Percentiles rank a stretch among this genome's conserved stretches.
Evolutionary conservation across 1,284 basidiomycete genomes (phyloP).

Genomic region (Leccinum holopus): DNA sequence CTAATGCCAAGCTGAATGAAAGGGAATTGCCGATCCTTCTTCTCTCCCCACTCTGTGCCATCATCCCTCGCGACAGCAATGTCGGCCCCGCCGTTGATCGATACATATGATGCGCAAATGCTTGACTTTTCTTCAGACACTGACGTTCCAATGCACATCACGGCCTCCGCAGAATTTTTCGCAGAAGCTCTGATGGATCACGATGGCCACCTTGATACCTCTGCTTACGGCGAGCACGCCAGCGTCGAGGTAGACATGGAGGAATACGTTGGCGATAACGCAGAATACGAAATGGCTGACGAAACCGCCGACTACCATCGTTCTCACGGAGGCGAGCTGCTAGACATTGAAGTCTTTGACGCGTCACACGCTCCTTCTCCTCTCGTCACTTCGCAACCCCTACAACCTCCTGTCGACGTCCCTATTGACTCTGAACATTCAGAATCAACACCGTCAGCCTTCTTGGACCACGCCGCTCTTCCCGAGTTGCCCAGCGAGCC

Average conservation of each 20-base stretch:
- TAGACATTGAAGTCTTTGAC: constrained; percentile 66
- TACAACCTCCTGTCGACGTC: constrained; percentile 22
- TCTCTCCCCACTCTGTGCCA: constrained; percentile 16
- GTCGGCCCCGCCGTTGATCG: constrained; percentile 41
- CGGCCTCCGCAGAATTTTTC: constrained; percentile 49
- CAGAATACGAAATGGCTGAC: constrained; percentile 72
- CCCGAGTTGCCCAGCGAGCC: constrained; percentile 9
- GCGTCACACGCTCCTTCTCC: constrained; percentile 41
- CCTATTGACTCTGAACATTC: constrained; percentile 19
- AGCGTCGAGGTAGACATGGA: constrained; percentile 75
- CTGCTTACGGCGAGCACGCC: constrained; percentile 37
- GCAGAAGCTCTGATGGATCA: constrained; percentile 64
- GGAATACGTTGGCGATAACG: constrained; percentile 49
- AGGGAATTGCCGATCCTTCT: constrained; percentile 21
- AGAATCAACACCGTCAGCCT: background rate
- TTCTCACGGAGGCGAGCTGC: constrained; percentile 36
- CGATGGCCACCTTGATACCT: constrained; percentile 39
- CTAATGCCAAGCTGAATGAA: constrained; percentile 19
- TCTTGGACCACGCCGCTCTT: constrained; percentile 13
- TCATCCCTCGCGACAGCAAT: constrained; percentile 20
- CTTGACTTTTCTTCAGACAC: constrained; percentile 57
- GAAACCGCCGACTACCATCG: constrained; percentile 34
- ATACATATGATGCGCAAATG: constrained; percentile 67
- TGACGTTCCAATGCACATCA: constrained; percentile 62
- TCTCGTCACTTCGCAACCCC: constrained; percentile 16